Conservation (phyloP, 2,329 filamentous ascomycete genomes). For the Pyricularia grisea region DNA sequence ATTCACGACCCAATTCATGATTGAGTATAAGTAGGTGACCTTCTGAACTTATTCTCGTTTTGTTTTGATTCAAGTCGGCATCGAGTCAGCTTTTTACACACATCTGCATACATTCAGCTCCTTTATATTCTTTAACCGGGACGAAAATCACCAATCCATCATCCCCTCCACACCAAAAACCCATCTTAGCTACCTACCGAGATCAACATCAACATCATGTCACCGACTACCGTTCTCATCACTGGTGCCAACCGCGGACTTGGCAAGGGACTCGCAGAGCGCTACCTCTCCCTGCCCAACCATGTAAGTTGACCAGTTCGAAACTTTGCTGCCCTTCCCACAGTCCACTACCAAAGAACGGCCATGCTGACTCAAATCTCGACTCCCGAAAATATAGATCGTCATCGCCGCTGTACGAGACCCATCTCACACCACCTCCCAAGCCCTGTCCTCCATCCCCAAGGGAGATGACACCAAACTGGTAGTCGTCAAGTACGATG, state of each 20-base stretch:
- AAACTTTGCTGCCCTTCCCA: not conserved
- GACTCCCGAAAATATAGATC: not conserved
- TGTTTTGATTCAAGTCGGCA: too few species aligned
- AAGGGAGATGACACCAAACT: constrained; percentile 18
- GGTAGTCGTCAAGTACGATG: constrained; percentile 27
- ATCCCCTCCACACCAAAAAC: too few species aligned
- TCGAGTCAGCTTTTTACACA: too few species aligned
- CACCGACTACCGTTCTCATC: constrained; percentile 10
- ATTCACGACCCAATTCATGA: too few species aligned
- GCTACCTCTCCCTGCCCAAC: constrained; percentile 1
- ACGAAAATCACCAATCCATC: too few species aligned
- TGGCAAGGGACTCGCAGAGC: constrained; percentile 14
- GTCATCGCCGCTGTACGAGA: not conserved
- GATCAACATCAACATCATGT: not conserved
- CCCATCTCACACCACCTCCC: not conserved
- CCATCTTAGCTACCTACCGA: too few species aligned
- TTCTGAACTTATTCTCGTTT: too few species aligned
- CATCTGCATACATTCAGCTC: too few species aligned
- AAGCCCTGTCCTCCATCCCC: constrained; percentile 14
- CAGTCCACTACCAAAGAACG: not conserved
- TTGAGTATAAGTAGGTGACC: too few species aligned
- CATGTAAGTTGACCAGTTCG: not conserved
- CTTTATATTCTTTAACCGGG: too few species aligned
- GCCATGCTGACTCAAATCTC: not conserved
- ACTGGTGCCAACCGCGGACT: constrained; percentile 20